A percentile compares a stretch with the other conserved stretches of the same genome.
phyloP scores from a whole-genome alignment of 768 basidiomycete species.

The Leccinum obscurum region DNA sequence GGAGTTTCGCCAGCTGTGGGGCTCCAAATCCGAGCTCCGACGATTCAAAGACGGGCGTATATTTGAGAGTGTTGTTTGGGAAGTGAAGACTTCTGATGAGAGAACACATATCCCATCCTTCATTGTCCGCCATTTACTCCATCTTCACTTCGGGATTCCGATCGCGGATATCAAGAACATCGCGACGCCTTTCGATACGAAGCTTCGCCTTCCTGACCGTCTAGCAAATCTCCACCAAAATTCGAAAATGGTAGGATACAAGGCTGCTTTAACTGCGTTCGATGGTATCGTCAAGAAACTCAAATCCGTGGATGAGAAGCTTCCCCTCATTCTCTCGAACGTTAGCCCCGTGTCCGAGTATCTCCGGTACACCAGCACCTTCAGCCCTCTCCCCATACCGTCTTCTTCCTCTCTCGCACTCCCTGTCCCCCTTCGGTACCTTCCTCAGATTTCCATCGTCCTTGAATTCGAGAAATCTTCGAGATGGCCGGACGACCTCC shows the following conservation, averaged over 20 bases:
- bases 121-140: constrained; percentile 74
- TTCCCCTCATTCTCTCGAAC: constrained; percentile 78
- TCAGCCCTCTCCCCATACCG: constrained; percentile 77
- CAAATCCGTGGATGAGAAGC: constrained; percentile 64
- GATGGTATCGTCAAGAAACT: constrained; percentile 74
- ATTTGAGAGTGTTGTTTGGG: constrained; percentile 95
- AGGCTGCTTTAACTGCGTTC: constrained; percentile 74
- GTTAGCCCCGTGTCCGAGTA: constrained; percentile 72
- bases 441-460: constrained; percentile 69
- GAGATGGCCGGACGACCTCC: constrained; percentile 93
- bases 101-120: constrained; percentile 72
- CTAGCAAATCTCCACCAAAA: constrained; percentile 42
- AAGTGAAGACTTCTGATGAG: constrained; percentile 77
- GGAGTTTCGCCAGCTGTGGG: constrained; percentile 87
- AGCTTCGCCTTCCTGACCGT: constrained; percentile 58
- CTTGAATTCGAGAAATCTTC: constrained; percentile 92
- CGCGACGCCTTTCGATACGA: constrained; percentile 56
- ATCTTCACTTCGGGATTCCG: constrained; percentile 71
- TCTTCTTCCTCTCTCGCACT: constrained; percentile 49
- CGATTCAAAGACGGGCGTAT: constrained; percentile 97
- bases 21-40: constrained; percentile 85
- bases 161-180: constrained; percentile 53
- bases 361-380: constrained; percentile 81
- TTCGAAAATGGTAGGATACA: constrained; percentile 54
- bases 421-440: constrained; percentile 61